Percentiles rank a stretch among this genome's conserved stretches.
Conservation (phyloP, 192 early-diverging fungal species). For the Backusella australiensis region DNA sequence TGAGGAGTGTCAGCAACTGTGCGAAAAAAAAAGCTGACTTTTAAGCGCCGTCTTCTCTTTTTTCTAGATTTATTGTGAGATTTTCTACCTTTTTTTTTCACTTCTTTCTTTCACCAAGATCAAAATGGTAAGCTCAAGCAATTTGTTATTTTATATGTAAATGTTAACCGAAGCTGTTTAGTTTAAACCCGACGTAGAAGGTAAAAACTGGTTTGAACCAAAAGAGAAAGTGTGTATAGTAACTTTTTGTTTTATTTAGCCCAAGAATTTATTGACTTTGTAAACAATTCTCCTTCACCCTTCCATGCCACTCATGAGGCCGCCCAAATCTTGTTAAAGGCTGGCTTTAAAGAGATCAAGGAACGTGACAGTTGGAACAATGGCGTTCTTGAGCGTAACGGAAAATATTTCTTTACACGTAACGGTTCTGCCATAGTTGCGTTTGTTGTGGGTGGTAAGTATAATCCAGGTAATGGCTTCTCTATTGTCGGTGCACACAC, state of each 20-base stretch:
- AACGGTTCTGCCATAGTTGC: conserved; percentile 87
- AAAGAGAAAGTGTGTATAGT: background rate
- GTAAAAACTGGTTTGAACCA: background rate
- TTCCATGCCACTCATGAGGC: conserved; percentile 94
- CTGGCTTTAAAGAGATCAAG: conserved; percentile 85
- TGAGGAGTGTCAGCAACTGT: no score
- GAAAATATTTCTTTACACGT: conserved; percentile 97
- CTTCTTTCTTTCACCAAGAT: no score
- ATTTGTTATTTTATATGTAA: background rate
- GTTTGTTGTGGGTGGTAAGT: conserved; percentile 91
- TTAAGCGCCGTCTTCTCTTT: no score
- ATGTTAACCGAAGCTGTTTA: background rate
- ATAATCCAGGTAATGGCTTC: conserved; percentile 80
- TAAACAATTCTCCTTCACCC: conserved; percentile 90
- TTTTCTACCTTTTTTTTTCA: no score
- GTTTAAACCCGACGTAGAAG: conserved; percentile 4
- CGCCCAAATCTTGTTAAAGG: conserved; percentile 62
- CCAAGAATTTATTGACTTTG: conserved; percentile 78
- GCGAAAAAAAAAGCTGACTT: no score
- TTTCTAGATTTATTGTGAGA: no score
- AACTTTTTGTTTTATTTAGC: conserved; percentile 22
- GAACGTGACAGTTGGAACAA: conserved; percentile 83
- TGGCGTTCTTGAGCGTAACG: conserved; percentile 65
- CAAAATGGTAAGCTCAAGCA: no score
- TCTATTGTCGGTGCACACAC: conserved; percentile 94